Evolutionary conservation across 192 early-diverging fungal species (phyloP), one percentile per base, ranked within the genome.

Genomic region (Podila horticola): DNA sequence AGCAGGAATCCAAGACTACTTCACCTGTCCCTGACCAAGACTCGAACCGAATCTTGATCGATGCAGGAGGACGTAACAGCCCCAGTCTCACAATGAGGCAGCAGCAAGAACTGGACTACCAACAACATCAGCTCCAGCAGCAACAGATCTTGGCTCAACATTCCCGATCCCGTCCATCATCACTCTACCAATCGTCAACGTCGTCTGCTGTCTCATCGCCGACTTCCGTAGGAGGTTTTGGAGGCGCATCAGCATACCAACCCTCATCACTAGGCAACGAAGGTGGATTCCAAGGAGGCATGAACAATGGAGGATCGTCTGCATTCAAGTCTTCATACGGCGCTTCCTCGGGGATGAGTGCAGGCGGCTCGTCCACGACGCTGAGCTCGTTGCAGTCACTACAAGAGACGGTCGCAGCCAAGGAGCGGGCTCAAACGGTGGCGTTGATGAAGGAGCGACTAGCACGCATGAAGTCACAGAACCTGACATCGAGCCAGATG

Each of bases 391-490:
- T 81, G 17, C 77, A 81, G 51, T 67, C 77, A 7, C 45, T 81
- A 15, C 77, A 81, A 58, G 77, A 81, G 22, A 73, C 77, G 20
- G 68, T 81, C 66, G 77, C 77, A 13, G 77, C 71, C 55, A 81
- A 81, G 20, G 86, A 88, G 52, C 83, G 87, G 33, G 74, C 88
- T 15, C 88, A 90, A 65, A 90, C 91, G 26, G 92, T 93, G 9
- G 87, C 88, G 20, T 76, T 89, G 24, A 75, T 93, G 57, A 93
- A 91, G 72, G 90, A 94, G 72, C 55, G 90, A 64, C 73, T 93
- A 19, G 92, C 89, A 1, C 81, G 75, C 33, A 93, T 93, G 90
- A 93, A 91, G 71, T 64, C 65, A 4, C 81, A 82, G 62, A 82
- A 64, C 0, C 26, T 75, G 66, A 73, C 74, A 4, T 76, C 74